These are phyloP conservation scores for Pochonia chlamydosporia DNA, from an alignment of 2,329 filamentous ascomycete genomes.

Conservation along the genomic window DNA sequence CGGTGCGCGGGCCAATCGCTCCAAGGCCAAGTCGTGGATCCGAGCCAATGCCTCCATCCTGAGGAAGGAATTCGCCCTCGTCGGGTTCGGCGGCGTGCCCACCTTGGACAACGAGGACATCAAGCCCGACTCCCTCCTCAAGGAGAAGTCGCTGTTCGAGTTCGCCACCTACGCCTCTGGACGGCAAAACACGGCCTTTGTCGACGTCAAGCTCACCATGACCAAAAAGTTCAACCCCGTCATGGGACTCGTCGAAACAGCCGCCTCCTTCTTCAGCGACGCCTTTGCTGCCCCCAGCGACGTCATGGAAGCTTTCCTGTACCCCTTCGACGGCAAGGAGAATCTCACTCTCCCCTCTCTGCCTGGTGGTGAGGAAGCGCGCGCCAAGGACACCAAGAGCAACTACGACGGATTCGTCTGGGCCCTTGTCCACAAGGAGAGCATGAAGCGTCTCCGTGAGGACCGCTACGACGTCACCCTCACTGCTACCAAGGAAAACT, in stretches of 20 bases:
- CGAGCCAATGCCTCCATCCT: constrained; percentile 66
- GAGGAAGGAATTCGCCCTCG: constrained; percentile 75
- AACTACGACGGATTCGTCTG: constrained; percentile 88
- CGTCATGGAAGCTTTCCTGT: constrained; percentile 68
- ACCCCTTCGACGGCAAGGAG: constrained; percentile 92
- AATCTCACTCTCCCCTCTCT: constrained; percentile 63
- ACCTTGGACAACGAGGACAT: constrained; percentile 35
- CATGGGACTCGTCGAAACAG: constrained; percentile 54
- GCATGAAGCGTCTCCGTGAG: constrained; percentile 84
- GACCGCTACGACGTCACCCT: constrained; percentile 93
- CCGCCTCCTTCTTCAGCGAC: constrained; percentile 74
- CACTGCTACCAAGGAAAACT: constrained; percentile 86
- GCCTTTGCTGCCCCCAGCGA: constrained; percentile 65
- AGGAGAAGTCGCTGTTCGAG: constrained; percentile 83
- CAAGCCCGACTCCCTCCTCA: constrained; percentile 49
- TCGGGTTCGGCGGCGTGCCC: constrained; percentile 66
- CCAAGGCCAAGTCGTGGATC: constrained; percentile 76
- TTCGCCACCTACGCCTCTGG: constrained; percentile 85
- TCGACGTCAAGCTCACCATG: constrained; percentile 78
- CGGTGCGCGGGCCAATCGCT: constrained; percentile 73
- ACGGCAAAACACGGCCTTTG: constrained; percentile 85
- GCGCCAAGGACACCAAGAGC: constrained; percentile 56
- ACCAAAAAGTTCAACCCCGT: constrained; percentile 83
- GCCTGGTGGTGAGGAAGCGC: constrained; percentile 50
- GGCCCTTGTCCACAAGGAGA: constrained; percentile 90